These are phyloP conservation scores for Casuarina glauca DNA, from an alignment of 306 rosid species.

Conservation along the genomic window DNA sequence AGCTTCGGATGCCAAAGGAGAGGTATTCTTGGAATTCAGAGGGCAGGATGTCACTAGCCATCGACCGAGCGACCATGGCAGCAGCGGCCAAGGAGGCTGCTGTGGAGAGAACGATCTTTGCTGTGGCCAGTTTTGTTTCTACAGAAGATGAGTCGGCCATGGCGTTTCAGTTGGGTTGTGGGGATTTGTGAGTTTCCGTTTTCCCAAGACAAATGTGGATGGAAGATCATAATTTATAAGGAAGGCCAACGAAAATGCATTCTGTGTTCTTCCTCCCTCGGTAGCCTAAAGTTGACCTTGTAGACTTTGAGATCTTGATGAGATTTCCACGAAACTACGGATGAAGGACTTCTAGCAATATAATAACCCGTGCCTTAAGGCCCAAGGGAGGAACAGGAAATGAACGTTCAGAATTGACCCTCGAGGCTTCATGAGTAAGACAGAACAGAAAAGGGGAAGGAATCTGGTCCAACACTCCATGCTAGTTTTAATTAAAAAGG, in stretches of 20 bases:
- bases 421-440: no score
- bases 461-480: no score
- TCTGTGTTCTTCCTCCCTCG: no score
- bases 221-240: no score
- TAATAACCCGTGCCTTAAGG: neutral
- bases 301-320: neutral
- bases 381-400: no score
- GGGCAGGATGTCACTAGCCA: constrained; percentile 59
- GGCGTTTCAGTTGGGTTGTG: neutral
- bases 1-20: constrained; percentile 18
- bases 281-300: neutral
- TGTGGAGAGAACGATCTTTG: constrained; percentile 51
- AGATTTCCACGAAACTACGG: no score
- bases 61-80: constrained; percentile 47
- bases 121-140: constrained; percentile 37
- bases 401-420: no score
- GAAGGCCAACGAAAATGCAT: no score
- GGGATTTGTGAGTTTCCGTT: no score
- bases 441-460: no score
- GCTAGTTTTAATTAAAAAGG: no score
- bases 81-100: constrained; percentile 69
- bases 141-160: constrained; percentile 31
- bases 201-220: no score
- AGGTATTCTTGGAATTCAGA: constrained; percentile 38
- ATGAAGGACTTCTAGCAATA: neutral